phyloP scores from a whole-genome alignment of 495 filamentous ascomycete genomes.

The Halenospora varia region DNA sequence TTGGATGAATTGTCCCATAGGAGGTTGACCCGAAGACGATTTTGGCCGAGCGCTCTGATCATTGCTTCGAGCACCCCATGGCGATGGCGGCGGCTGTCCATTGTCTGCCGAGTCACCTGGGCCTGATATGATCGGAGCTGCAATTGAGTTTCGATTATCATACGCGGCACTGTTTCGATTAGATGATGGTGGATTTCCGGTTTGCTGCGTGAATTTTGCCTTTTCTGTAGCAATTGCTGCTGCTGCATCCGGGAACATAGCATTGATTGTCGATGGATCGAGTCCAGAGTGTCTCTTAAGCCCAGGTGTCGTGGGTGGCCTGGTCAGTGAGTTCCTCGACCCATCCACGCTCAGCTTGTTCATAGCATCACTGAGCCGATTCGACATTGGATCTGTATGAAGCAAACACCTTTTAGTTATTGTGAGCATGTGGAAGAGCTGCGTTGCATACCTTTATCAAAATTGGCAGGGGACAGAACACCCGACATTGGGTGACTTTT shows the following conservation, averaged over 20 bases:
- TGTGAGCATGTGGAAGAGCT: conserved; percentile 17
- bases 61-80: conserved; percentile 62
- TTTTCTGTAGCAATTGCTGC: conserved; percentile 97
- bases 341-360: conserved; percentile 83
- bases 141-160: conserved; percentile 66
- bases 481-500: conserved; percentile 97
- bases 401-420: conserved; percentile 1
- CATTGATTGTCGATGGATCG: conserved; percentile 90
- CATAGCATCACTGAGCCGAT: conserved; percentile 96
- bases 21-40: conserved; percentile 78
- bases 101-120: conserved; percentile 46
- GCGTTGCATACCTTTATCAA: conserved; percentile 77
- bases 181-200: conserved; percentile 82
- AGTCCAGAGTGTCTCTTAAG: conserved; percentile 90
- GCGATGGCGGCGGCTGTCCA: conserved; percentile 61
- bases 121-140: conserved; percentile 69
- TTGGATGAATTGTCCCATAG: conserved; percentile 97
- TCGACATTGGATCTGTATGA: conserved; percentile 92
- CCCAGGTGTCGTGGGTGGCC: conserved; percentile 63
- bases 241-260: conserved; percentile 98
- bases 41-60: conserved; percentile 71
- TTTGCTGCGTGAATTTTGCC: conserved; percentile 92
- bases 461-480: conserved; percentile 90
- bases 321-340: conserved; percentile 78
- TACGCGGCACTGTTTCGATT: conserved; percentile 89